Base-by-base conservation (phyloP, 164 flowering plant species). In the Houttuynia cordata region DNA sequence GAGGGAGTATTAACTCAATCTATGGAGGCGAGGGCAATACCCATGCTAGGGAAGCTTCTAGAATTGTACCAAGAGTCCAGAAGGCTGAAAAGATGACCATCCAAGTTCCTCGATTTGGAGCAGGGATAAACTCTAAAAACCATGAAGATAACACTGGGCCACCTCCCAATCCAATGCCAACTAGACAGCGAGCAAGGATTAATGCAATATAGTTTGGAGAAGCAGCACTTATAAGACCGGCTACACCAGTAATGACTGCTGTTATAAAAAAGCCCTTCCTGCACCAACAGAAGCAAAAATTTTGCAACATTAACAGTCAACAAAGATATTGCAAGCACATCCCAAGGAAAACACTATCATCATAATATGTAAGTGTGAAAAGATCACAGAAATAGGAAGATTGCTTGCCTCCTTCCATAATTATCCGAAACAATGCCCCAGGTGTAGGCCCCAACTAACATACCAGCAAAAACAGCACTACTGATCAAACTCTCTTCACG, bases 371-470 rank as follows among this genome's bases (percentile, higher is more conserved):
- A 21, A 58, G 19, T 21, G 24, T 59, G 24, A 8, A 23, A 9
- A 42, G 34, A 59, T 23, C 24, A 20, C 37, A 42, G 18, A 8
- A 49, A 25, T 45, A 56, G 18, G 1, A 22, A 25, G 24, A 47
- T 10, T 18, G 34, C 57, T 47, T 51, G 76, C 98, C 88, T 84
- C 61, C 96, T 68, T 64, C 99, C 96, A 65, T 78, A 66, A 22
- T 64, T 78, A 64, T 93, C 99, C 45, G 99, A 81, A 64, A 93
- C 81, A 37, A 85, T 58, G 62, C 99, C 99, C 96, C 97, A 88
- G 20, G 83, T 64, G 64, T 82, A 88, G 21, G 96, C 91, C 58
- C 96, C 97, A 75, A 86, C 70, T 51, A 93, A 74, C 96, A 90
- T 88, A 54, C 97, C 99, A 67, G 72, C 91, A 74, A 93, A 93